A percentile compares a stretch with the other conserved stretches of the same genome.
phyloP scores from a whole-genome alignment of 805 yeast genomes.

The Cyberlindnera meyerae region DNA sequence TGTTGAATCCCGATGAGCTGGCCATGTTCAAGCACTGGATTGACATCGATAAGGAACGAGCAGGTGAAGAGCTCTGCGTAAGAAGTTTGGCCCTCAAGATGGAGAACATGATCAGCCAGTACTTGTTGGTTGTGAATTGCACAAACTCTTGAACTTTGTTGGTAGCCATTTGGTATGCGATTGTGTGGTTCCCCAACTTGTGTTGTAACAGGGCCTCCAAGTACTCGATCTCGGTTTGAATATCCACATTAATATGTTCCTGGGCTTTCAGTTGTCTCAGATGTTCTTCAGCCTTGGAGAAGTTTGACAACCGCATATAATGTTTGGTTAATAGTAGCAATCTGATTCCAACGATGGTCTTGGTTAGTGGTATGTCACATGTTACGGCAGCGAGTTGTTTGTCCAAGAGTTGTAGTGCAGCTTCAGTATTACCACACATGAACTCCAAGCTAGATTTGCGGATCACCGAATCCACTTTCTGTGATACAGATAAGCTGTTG shows the following conservation, averaged over 20 bases:
- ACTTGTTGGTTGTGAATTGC: conserved; percentile 28
- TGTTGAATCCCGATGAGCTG: conserved; percentile 39
- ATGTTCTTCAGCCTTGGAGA: conserved; percentile 22
- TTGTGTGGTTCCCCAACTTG: conserved; percentile 19
- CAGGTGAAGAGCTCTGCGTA: conserved; percentile 37
- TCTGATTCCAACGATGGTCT: conserved; percentile 37
- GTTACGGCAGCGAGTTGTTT: conserved; percentile 24
- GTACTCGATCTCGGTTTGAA: conserved; percentile 26
- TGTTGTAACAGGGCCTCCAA: conserved; percentile 22
- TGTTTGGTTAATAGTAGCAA: conserved; percentile 35
- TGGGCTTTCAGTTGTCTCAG: conserved; percentile 22
- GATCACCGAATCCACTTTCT: conserved; percentile 34
- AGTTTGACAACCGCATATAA: conserved; percentile 26
- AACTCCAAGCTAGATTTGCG: conserved; percentile 36
- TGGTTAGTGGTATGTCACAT: conserved; percentile 28
- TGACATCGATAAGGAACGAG: conserved; percentile 46
- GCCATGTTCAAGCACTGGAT: conserved; percentile 47
- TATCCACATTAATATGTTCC: conserved; percentile 24
- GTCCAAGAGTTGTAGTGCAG: conserved; percentile 33
- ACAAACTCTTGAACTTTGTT: conserved; percentile 14
- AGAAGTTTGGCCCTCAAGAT: conserved; percentile 43
- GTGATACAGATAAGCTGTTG: conserved; percentile 34
- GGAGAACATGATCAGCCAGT: conserved; percentile 42
- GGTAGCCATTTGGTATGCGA: conserved; percentile 22
- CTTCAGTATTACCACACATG: conserved; percentile 37